These are phyloP conservation scores for Acanthamoeba healyi DNA, from an alignment of 208 protist species.

Conservation along the genomic window DNA sequence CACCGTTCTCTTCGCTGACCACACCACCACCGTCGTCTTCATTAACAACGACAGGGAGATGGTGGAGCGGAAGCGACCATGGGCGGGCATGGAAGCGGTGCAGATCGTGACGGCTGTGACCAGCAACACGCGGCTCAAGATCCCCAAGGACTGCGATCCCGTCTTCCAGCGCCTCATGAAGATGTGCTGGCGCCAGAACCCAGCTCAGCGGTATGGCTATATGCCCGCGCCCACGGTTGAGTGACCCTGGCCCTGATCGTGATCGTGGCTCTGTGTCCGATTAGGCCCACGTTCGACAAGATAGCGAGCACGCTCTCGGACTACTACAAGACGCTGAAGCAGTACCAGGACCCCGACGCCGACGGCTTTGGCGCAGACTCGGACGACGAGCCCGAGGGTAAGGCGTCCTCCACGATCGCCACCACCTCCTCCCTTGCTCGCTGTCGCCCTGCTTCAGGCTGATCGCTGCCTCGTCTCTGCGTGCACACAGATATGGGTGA, in stretches of 20 bases:
- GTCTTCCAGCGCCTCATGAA: conserved; percentile 60
- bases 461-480: too few relatives aligned
- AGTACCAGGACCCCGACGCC: conserved; percentile 37
- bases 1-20: background rate
- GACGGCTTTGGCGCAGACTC: conserved; percentile 1
- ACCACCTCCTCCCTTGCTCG: background rate
- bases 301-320: conserved; percentile 21
- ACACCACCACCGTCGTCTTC: background rate
- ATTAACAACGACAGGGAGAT: conserved; percentile 14
- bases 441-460: too few relatives aligned
- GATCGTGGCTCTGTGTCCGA: background rate
- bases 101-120: conserved; percentile 58
- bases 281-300: conserved; percentile 72
- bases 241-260: background rate
- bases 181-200: conserved; percentile 68
- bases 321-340: conserved; percentile 62
- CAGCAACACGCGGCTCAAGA: conserved; percentile 54
- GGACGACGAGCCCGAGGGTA: background rate
- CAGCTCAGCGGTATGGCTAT: conserved; percentile 35
- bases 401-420: too few relatives aligned
- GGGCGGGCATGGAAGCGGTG: conserved; percentile 46
- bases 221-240: too few relatives aligned
- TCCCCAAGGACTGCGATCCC: conserved; percentile 68
- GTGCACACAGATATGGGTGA: background rate
- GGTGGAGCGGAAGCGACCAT: conserved; percentile 45